phyloP scores from a whole-genome alignment of 2,329 filamentous ascomycete species.

The Colletotrichum cereale region DNA sequence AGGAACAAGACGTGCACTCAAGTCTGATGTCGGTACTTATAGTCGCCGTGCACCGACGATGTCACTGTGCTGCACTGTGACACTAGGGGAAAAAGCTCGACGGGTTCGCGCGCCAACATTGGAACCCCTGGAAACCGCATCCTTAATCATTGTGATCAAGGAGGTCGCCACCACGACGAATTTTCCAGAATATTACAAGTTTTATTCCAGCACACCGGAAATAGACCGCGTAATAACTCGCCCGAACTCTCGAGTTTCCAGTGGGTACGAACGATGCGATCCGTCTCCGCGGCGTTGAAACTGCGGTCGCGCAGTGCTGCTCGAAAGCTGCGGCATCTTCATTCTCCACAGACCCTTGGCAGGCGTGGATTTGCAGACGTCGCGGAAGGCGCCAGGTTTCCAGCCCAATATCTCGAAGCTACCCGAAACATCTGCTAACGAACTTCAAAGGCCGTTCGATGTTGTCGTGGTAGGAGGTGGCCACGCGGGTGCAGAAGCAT shows the following conservation, averaged over 20 bases:
- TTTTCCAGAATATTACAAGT: not conserved
- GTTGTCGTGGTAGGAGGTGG: slow-evolving; percentile 96
- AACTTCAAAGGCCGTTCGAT: slow-evolving; percentile 75
- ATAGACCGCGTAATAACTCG: not conserved
- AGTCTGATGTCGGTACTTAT: not conserved
- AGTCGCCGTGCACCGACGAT: slow-evolving; percentile 10
- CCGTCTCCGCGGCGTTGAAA: slow-evolving; percentile 25
- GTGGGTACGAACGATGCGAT: slow-evolving; percentile 11
- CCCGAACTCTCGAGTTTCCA: not conserved
- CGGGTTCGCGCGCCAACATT: not conserved
- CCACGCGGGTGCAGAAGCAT: slow-evolving; percentile 95
- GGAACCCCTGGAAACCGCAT: not conserved
- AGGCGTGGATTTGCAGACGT: slow-evolving; percentile 49
- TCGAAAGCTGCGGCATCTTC: slow-evolving; percentile 14
- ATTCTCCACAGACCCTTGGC: slow-evolving; percentile 1
- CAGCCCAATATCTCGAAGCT: not conserved
- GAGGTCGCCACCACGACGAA: not conserved
- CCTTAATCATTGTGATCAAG: not conserved
- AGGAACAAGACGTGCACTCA: not conserved
- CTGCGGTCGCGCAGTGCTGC: slow-evolving; percentile 14
- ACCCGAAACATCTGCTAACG: slow-evolving; percentile 15
- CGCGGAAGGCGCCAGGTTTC: slow-evolving; percentile 48
- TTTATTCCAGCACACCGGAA: too few relatives aligned
- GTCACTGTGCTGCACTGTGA: slow-evolving; percentile 21
- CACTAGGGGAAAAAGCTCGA: not conserved